Evolutionary conservation across 2,329 filamentous ascomycete genomes (phyloP).

Genomic region (Alternaria atra): DNA sequence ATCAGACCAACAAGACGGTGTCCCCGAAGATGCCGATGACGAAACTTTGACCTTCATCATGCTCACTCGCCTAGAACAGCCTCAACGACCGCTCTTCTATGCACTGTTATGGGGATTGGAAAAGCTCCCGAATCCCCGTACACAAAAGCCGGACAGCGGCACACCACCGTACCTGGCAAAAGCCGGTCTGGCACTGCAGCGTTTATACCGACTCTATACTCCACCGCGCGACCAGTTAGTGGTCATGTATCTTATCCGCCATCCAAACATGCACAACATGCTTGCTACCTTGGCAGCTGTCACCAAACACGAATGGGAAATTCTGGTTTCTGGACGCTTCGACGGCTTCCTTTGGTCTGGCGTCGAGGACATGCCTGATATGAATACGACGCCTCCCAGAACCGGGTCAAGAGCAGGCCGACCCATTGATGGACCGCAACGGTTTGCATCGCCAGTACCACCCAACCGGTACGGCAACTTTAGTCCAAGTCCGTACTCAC

Average conservation of each 20-base stretch:
- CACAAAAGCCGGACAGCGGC: slow-evolving; percentile 70
- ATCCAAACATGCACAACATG: slow-evolving; percentile 82
- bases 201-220: slow-evolving; percentile 78
- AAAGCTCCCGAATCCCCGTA: slow-evolving; percentile 63
- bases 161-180: slow-evolving; percentile 79
- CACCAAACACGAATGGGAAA: slow-evolving; percentile 94
- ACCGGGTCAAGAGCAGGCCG: slow-evolving; percentile 50
- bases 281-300: slow-evolving; percentile 88
- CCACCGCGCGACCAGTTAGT: slow-evolving; percentile 85
- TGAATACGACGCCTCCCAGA: slow-evolving; percentile 33
- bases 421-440: slow-evolving; percentile 49
- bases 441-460: slow-evolving; percentile 60
- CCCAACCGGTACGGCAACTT: slow-evolving; percentile 58
- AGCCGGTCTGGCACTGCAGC: slow-evolving; percentile 80
- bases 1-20: slow-evolving; percentile 77
- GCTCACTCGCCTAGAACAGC: slow-evolving; percentile 80
- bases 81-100: slow-evolving; percentile 83
- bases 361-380: slow-evolving; percentile 67
- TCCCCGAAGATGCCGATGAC: slow-evolving; percentile 89
- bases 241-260: slow-evolving; percentile 84
- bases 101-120: slow-evolving; percentile 73
- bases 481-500: slow-evolving; percentile 24
- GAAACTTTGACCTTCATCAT: slow-evolving; percentile 95
- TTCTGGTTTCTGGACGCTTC: slow-evolving; percentile 90
- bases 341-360: slow-evolving; percentile 96